phyloP scores from a whole-genome alignment of 345 rosid species.

The Chamaenerion angustifolium region DNA sequence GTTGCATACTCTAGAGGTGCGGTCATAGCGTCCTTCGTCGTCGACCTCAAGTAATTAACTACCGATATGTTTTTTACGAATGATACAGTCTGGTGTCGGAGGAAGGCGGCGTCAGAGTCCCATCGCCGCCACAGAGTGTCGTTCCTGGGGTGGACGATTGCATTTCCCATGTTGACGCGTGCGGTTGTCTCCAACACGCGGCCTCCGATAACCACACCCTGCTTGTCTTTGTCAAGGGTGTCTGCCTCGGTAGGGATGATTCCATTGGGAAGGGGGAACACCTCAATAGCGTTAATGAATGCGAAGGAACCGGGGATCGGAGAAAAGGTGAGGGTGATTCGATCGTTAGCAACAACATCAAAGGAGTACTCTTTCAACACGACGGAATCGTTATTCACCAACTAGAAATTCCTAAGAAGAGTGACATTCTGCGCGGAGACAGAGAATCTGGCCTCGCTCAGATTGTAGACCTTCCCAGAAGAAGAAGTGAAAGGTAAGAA shows the following conservation, averaged over 20 bases:
- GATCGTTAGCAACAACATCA: constrained; percentile 21
- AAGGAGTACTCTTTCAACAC: constrained; percentile 46
- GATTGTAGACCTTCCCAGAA: constrained; percentile 13
- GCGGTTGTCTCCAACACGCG: constrained; percentile 56
- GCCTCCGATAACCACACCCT: constrained; percentile 5
- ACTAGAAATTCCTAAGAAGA: constrained; percentile 31
- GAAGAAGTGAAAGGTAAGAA: constrained; percentile 33
- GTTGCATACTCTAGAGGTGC: no score
- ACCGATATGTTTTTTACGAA: no score
- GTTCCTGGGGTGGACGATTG: constrained; percentile 26
- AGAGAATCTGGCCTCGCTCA: constrained; percentile 44
- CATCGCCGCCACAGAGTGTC: constrained; percentile 68
- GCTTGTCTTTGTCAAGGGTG: constrained; percentile 5
- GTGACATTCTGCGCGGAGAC: no score
- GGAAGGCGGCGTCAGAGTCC: constrained; percentile 66
- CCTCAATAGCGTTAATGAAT: constrained; percentile 65
- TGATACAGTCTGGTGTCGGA: no score
- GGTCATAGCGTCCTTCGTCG: no score
- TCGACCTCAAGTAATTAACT: no score
- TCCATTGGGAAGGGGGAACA: constrained; percentile 43
- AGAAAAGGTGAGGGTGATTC: constrained; percentile 31
- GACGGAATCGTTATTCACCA: constrained; percentile 9
- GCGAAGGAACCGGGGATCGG: constrained; percentile 41
- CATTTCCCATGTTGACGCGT: constrained; percentile 82
- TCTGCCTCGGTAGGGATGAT: constrained; percentile 36